Evolutionary conservation across 1,139 yeast species (phyloP).

Genomic region (Casaregolazyma suthepensis): DNA sequence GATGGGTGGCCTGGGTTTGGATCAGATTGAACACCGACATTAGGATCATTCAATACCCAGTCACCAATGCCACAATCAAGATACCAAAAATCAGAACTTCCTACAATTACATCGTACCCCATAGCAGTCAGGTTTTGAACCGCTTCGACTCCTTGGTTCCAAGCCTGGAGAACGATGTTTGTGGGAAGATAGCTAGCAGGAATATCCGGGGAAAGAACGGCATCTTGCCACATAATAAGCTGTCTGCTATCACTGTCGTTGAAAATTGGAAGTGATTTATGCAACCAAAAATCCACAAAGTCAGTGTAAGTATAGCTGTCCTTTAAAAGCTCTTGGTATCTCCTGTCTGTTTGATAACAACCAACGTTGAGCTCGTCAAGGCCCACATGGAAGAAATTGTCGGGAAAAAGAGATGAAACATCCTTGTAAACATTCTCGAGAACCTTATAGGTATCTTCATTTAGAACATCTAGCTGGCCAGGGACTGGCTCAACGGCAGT

Average conservation of each 20-base stretch:
- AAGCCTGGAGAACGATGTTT: conserved; percentile 38
- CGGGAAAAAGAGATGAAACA: conserved; percentile 35
- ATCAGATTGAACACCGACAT: conserved; percentile 24
- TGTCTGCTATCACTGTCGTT: conserved; percentile 22
- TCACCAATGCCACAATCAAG: conserved; percentile 44
- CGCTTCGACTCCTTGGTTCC: conserved; percentile 30
- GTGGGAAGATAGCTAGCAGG: conserved; percentile 17
- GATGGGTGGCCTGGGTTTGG: conserved; percentile 26
- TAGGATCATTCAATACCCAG: conserved; percentile 36
- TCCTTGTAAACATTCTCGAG: conserved; percentile 21
- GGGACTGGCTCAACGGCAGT: conserved; percentile 14
- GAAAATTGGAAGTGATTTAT: conserved; percentile 36
- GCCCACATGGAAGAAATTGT: conserved; percentile 42
- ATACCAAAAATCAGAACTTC: conserved; percentile 35
- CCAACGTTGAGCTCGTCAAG: conserved; percentile 37
- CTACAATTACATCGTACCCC: conserved; percentile 42
- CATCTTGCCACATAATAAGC: conserved; percentile 45
- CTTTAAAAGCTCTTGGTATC: conserved; percentile 26
- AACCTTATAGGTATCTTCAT: conserved; percentile 14
- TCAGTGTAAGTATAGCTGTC: conserved; percentile 30
- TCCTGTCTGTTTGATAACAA: conserved; percentile 32
- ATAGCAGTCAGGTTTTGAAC: conserved; percentile 13
- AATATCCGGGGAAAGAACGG: conserved; percentile 25
- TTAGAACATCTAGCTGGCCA: conserved; percentile 17
- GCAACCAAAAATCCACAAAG: conserved; percentile 37